Conservation (phyloP, 208 protist genomes). For the Acanthamoeba lenticulata region DNA sequence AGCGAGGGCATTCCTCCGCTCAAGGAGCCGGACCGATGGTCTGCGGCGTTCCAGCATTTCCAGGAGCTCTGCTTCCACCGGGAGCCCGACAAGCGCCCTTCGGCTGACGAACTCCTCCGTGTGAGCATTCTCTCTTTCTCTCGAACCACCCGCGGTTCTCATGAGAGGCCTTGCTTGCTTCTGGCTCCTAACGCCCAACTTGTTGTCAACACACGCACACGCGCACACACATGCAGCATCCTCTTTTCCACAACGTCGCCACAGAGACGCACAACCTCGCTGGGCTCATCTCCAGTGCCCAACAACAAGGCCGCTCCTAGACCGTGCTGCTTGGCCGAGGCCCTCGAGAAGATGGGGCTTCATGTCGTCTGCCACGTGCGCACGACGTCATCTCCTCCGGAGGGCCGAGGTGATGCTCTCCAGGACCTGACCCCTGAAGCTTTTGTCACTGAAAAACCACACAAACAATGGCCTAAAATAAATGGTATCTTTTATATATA, state of each 20-base stretch:
- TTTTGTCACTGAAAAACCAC: too few species aligned
- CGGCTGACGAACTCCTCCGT: conserved; percentile 30
- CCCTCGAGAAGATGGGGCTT: too few species aligned
- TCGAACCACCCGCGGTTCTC: not conserved
- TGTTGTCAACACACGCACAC: too few species aligned
- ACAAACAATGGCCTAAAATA: too few species aligned
- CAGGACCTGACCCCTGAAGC: too few species aligned
- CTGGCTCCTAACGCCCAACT: too few species aligned
- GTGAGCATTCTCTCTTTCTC: not conserved
- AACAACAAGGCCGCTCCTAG: not conserved
- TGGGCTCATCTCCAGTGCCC: not conserved
- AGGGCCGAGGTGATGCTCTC: too few species aligned
- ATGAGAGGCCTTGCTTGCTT: not conserved
- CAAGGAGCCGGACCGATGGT: conserved; percentile 46
- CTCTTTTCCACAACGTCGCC: conserved; percentile 5
- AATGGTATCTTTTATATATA: too few species aligned
- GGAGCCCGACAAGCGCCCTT: conserved; percentile 54
- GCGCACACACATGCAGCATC: not conserved
- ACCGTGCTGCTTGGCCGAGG: too few species aligned
- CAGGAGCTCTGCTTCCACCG: conserved; percentile 51
- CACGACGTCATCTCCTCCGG: too few species aligned
- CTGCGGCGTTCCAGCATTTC: conserved; percentile 30
- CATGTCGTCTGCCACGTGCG: too few species aligned
- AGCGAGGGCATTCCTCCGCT: conserved; percentile 56
- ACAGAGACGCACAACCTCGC: not conserved